Conservation (phyloP, 2,329 filamentous ascomycete species). For the Apiospora hydei region DNA sequence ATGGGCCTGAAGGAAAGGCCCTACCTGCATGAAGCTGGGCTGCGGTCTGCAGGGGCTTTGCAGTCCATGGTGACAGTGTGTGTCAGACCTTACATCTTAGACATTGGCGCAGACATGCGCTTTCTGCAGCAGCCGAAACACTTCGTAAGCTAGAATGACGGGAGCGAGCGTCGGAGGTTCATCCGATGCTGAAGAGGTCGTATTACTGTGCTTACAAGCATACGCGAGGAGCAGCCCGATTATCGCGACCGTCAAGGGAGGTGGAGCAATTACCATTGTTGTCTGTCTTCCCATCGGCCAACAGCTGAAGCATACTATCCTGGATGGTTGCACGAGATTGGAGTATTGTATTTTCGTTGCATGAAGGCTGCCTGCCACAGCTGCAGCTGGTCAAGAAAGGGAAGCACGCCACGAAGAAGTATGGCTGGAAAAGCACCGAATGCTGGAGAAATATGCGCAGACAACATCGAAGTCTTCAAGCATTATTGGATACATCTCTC, state of each 20-base stretch:
- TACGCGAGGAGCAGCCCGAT: background rate
- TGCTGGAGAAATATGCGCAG: background rate
- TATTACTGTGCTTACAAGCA: constrained; percentile 6
- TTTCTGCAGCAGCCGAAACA: background rate
- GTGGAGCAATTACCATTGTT: too few species aligned
- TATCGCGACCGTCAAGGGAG: background rate
- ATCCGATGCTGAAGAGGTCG: constrained; percentile 1
- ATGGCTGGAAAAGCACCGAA: constrained; percentile 10
- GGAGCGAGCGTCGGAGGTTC: background rate
- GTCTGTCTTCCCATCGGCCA: background rate
- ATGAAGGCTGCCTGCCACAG: background rate
- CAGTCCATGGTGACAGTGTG: background rate
- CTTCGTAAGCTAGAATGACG: background rate
- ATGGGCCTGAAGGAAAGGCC: background rate
- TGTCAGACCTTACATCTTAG: constrained; percentile 10
- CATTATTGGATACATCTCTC: background rate
- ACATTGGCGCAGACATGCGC: background rate
- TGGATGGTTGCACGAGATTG: background rate
- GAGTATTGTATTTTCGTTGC: constrained; percentile 7
- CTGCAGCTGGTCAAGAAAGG: background rate
- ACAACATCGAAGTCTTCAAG: background rate
- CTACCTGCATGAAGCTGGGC: background rate
- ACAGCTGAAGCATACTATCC: background rate
- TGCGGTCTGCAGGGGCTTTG: background rate
- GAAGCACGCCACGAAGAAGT: background rate